A percentile compares a stretch with the other conserved stretches of the same genome.
These are phyloP conservation scores for Biancaea sappan DNA, from an alignment of 306 rosid species.

Conservation along the genomic window DNA sequence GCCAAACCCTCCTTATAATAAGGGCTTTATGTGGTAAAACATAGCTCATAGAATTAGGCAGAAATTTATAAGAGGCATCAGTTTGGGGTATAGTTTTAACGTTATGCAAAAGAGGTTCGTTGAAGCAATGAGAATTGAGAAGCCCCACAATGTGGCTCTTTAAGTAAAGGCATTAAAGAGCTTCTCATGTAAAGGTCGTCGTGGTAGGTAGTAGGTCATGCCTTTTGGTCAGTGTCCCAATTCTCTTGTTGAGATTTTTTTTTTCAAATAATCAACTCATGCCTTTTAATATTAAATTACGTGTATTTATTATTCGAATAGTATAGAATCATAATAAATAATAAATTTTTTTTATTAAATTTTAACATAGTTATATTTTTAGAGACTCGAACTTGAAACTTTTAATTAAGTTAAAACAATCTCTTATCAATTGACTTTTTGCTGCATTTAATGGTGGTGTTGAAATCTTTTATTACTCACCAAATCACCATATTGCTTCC, in stretches of 20 bases:
- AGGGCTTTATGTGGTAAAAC: background rate
- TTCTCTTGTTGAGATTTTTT: background rate
- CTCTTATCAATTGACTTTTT: no score
- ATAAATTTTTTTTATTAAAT: no score
- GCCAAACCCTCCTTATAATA: background rate
- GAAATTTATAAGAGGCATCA: background rate
- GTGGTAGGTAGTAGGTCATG: constrained; percentile 30
- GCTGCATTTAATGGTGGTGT: no score
- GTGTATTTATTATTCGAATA: no score
- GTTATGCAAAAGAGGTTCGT: background rate
- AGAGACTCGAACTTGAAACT: no score
- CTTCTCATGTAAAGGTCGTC: background rate
- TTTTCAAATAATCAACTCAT: no score
- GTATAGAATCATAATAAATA: no score
- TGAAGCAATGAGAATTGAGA: background rate
- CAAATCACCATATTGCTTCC: background rate
- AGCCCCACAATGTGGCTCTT: background rate
- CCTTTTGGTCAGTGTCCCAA: background rate
- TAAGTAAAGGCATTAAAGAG: background rate
- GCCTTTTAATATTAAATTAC: no score
- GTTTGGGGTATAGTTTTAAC: no score
- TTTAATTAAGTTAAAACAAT: no score
- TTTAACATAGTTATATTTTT: no score
- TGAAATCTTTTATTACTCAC: no score
- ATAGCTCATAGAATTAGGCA: background rate